A percentile compares a stretch with the other conserved stretches of the same genome.
Evolutionary conservation across 1,284 basidiomycete genomes (phyloP).

Genomic region (Coniferiporia weirii): DNA sequence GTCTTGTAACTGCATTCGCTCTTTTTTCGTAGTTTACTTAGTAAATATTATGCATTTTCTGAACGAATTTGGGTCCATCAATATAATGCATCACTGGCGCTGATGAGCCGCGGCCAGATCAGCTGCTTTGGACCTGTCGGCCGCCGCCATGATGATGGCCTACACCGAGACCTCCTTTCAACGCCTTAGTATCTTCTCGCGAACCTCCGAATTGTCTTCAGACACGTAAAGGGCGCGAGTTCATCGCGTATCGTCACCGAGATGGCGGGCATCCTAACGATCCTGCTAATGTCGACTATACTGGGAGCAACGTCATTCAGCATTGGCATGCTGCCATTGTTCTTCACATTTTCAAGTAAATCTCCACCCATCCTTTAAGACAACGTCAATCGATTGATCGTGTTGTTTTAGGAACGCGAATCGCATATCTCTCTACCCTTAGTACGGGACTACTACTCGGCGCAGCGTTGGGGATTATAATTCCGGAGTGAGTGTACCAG

Average conservation of each 20-base stretch:
- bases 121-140: neutral
- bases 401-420: constrained; percentile 39
- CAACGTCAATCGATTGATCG: neutral
- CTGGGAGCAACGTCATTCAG: constrained; percentile 71
- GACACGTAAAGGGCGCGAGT: no score
- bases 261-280: constrained; percentile 30
- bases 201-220: neutral
- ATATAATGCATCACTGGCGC: no score
- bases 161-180: neutral
- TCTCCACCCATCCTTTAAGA: constrained; percentile 20
- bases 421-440: constrained; percentile 61
- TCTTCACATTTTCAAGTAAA: constrained; percentile 72
- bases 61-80: no score
- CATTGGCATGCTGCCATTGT: constrained; percentile 71
- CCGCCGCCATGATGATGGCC: neutral
- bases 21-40: neutral
- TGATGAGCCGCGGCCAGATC: no score
- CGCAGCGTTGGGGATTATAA: constrained; percentile 84
- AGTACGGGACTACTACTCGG: constrained; percentile 86
- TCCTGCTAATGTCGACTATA: constrained; percentile 59
- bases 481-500: constrained; percentile 71
- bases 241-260: neutral
- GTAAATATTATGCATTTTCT: no score
- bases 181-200: neutral
- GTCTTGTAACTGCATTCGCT: neutral